Evolutionary conservation across 306 rosid genomes (phyloP).

Genomic region (Lotus japonicus): DNA sequence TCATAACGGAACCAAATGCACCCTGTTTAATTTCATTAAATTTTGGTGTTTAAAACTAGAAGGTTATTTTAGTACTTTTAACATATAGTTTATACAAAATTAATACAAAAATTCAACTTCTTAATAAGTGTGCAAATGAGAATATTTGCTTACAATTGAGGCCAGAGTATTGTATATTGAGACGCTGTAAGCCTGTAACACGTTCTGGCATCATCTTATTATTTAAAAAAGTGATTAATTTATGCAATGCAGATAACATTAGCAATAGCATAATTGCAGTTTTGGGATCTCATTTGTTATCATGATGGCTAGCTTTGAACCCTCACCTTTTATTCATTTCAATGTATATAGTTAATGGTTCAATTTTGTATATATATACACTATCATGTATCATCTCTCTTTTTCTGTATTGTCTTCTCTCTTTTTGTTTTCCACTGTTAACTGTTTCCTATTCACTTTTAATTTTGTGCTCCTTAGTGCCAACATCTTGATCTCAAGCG

Average conservation of each 20-base stretch:
- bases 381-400: neutral
- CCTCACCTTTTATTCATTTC: slow-evolving; percentile 12
- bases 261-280: too few relatives aligned
- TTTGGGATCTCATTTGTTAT: slow-evolving; percentile 20
- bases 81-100: too few relatives aligned
- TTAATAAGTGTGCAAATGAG: too few relatives aligned
- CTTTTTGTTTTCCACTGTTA: neutral
- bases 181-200: neutral
- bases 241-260: neutral
- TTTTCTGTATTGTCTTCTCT: neutral
- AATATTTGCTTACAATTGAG: too few relatives aligned
- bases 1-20: too few relatives aligned
- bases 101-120: too few relatives aligned
- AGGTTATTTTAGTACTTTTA: too few relatives aligned
- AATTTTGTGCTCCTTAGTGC: neutral
- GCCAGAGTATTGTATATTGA: too few relatives aligned
- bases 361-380: neutral
- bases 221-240: neutral
- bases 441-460: neutral
- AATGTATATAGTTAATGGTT: neutral
- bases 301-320: slow-evolving; percentile 21
- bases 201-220: neutral
- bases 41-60: too few relatives aligned
- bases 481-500: neutral
- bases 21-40: too few relatives aligned